A percentile compares a stretch with the other conserved stretches of the same genome.
Evolutionary conservation across 2,329 filamentous ascomycete species (phyloP).

Genomic region (Trichoderma hamatum): DNA sequence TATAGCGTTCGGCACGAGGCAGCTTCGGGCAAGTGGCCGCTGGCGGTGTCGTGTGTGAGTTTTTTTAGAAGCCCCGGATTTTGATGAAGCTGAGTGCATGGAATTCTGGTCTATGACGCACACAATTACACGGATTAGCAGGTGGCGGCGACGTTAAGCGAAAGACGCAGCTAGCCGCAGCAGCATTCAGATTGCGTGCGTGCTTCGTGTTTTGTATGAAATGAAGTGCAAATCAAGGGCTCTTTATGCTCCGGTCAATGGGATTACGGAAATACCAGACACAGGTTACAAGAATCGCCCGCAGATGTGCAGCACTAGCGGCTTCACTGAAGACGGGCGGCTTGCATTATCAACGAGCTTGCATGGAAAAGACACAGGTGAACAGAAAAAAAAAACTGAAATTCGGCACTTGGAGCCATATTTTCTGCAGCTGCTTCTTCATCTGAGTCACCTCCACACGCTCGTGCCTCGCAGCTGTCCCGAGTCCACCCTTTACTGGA

Average conservation of each 20-base stretch:
- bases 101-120: slow-evolving; percentile 16
- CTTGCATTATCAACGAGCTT: slow-evolving; percentile 4
- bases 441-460: slow-evolving; percentile 25
- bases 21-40: slow-evolving; percentile 3
- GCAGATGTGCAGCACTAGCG: slow-evolving; percentile 6
- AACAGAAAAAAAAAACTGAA: slow-evolving; percentile 2
- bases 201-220: neutral
- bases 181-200: neutral
- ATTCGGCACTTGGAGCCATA: slow-evolving; percentile 6
- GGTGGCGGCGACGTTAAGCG: slow-evolving; percentile 6
- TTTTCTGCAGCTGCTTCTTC: neutral
- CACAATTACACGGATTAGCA: neutral
- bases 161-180: neutral
- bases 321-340: neutral
- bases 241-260: neutral
- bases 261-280: neutral
- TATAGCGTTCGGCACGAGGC: neutral
- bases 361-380: neutral
- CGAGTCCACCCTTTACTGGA: slow-evolving; percentile 16
- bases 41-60: slow-evolving; percentile 18
- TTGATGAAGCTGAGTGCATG: neutral
- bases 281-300: neutral
- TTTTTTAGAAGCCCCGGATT: slow-evolving; percentile 5
- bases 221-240: neutral
- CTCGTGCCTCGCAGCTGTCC: slow-evolving; percentile 17